A percentile compares a stretch with the other conserved stretches of the same genome.
phyloP scores from a whole-genome alignment of 2,329 filamentous ascomycete species.

The Trichoderma sp. region DNA sequence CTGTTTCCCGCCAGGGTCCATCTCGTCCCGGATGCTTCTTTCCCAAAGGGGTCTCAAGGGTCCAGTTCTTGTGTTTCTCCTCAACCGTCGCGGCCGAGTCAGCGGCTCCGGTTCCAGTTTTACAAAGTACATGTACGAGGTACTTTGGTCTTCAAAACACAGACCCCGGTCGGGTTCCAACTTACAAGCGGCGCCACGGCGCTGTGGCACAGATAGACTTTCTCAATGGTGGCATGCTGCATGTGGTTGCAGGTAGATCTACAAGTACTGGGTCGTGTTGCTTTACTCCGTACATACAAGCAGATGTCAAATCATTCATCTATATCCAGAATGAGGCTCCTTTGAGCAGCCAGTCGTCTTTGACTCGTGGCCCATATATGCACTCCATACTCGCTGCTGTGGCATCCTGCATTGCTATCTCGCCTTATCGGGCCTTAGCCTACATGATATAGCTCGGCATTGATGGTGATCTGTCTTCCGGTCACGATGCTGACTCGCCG shows the following conservation, averaged over 20 bases:
- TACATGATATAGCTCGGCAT: neutral
- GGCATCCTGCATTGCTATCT: neutral
- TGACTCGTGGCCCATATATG: neutral
- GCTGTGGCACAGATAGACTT: neutral
- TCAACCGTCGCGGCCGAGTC: constrained; percentile 5
- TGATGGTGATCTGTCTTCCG: neutral
- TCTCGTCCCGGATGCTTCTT: neutral
- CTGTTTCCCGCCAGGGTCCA: neutral
- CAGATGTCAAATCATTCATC: neutral
- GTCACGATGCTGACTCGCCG: neutral
- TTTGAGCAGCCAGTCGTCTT: neutral
- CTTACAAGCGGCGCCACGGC: neutral
- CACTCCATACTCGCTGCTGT: neutral
- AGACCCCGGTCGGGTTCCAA: neutral
- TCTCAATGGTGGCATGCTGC: neutral
- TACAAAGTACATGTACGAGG: neutral
- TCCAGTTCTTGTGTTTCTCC: neutral
- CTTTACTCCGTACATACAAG: neutral
- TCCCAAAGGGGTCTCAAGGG: neutral
- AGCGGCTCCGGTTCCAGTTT: constrained; percentile 3
- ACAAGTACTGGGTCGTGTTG: neutral
- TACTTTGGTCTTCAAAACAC: neutral
- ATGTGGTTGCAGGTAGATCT: neutral
- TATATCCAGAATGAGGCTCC: neutral
- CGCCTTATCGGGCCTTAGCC: neutral